A percentile compares a stretch with the other conserved stretches of the same genome.
Evolutionary conservation across 495 filamentous ascomycete species (phyloP).

Genomic region (Xylaria intraflava): DNA sequence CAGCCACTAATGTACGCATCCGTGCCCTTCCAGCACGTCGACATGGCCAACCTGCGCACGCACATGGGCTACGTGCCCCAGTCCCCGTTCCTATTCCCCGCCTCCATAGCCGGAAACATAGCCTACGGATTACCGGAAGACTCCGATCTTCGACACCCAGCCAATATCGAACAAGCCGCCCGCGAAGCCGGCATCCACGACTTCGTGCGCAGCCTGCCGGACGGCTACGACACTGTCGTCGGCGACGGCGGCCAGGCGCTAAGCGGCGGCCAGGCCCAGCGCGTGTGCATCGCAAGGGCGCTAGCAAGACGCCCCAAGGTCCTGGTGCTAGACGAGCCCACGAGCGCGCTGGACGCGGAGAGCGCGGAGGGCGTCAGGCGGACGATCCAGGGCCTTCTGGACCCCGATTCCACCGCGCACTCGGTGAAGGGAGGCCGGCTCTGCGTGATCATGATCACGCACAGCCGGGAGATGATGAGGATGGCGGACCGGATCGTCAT

Average conservation of each 20-base stretch:
- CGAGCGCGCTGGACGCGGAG: constrained; percentile 67
- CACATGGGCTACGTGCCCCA: constrained; percentile 74
- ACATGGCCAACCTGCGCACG: constrained; percentile 57
- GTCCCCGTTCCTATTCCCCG: constrained; percentile 67
- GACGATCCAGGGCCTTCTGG: constrained; percentile 51
- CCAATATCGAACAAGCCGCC: constrained; percentile 54
- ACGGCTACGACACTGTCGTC: constrained; percentile 67
- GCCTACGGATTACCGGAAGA: constrained; percentile 58
- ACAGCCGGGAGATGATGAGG: constrained; percentile 75
- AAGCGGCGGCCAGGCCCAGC: constrained; percentile 80
- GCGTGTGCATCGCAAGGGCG: constrained; percentile 76
- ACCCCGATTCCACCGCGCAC: neutral
- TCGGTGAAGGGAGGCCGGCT: constrained; percentile 22
- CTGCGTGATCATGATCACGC: constrained; percentile 68
- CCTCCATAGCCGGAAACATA: constrained; percentile 70
- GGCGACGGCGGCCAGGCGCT: constrained; percentile 71
- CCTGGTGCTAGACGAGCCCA: constrained; percentile 84
- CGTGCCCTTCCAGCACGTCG: constrained; percentile 48
- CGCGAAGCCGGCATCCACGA: constrained; percentile 67
- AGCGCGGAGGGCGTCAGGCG: constrained; percentile 60
- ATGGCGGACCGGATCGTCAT: constrained; percentile 65
- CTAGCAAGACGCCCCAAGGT: constrained; percentile 62
- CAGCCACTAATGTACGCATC: constrained; percentile 50
- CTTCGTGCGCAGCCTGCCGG: constrained; percentile 66
- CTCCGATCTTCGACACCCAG: constrained; percentile 28